Evolutionary conservation across 2,329 filamentous ascomycete species (phyloP), one percentile per base, ranked within the genome.

Genomic region (Eutypa lata): DNA sequence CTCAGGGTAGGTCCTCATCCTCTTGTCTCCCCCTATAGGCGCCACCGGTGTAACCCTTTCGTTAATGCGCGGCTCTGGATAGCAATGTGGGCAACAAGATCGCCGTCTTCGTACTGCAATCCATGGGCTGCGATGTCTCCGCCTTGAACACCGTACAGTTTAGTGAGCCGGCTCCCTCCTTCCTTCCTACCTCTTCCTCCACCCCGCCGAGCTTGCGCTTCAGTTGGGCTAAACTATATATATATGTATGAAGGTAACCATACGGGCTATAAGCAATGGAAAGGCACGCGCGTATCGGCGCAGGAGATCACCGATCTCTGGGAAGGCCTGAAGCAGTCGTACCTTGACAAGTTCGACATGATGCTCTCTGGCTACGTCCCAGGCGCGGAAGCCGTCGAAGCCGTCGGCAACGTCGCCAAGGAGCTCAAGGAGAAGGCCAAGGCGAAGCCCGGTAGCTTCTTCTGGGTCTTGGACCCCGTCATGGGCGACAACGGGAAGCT

Each of bases 61-160:
- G 57, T 63, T 66, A 56, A 66, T 55, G 55, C 51, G 46, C 37
- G 26, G 48, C 48, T 37, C 37, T 52, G 40, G 18, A 57, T 70
- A 96, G 94, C 69, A 93, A 97, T 80, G 94, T 99, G 61, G 94
- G 94, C 49, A 99, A 99, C 71, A 96, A 93, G 65, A 96, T 99
- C 79, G 92, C 92, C 42, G 91, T 91, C 1, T 95, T 96, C 67
- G 90, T 92, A 60, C 88, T 99, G 80, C 93, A 99, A 71, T 88
- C 89, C 1, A 76, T 99, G 48, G 94, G 94, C 47, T 97, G 91
- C 67, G 93, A 99, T 65, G 93, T 97, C 7, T 89, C 91, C 8
- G 90, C 91, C 2, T 81, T 99, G 64, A 97, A 99, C 70, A 99
- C 94, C 0, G 94, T 99, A 7, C 89, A 99, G 65, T 99, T 97